Base-by-base conservation (phyloP, 208 protist species). In the Kentomonas sorsogonicus region DNA sequence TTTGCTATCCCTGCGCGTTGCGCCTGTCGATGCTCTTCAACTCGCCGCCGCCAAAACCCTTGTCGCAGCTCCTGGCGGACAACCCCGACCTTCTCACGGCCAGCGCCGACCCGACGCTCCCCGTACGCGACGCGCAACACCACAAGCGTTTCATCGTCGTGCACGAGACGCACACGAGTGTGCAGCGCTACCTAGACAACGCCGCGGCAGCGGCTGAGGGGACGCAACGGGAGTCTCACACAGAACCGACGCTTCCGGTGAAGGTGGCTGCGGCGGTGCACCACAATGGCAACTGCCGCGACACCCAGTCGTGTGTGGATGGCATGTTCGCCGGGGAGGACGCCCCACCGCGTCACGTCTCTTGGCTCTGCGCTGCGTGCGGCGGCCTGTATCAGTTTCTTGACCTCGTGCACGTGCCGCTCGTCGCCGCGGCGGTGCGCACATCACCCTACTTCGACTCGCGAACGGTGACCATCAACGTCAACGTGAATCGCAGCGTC, bases 331-430 rank as follows among this genome's bases (percentile, higher is more conserved):
- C 45, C 10, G 62, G 53, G 0, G 69, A 77, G 31, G 41, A 53
- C 20, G 69, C 66, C 9, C 66, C 53, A 18, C 60, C 58, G 16
- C 53, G 71, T 48, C 39, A 66, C 22, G 60, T 82, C 10, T 38
- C 71, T 22, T 76, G 62, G 66, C 68, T 94, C 13, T 94, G 87
- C 47, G 77, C 76, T 38, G 87, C 83, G 11, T 94, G 87, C 60
- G 70, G 79, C 44, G 87, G 87, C 0, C 61, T 94, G 25, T 94
- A 94, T 50, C 87, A 94, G 66, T 94, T 94, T 61, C 68, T 94
- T 27, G 83, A 91, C 62, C 62, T 70, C 51, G 60, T 94, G 1
- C 72, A 91, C 58, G 83, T 78, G 1, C 87, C 87, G 1, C 39
- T 56, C 39, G 65, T 75, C 36, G 87, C 87, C 0, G 87, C 81